Evolutionary conservation across 345 rosid genomes (phyloP).

Genomic region (Schrenkiella parvula): DNA sequence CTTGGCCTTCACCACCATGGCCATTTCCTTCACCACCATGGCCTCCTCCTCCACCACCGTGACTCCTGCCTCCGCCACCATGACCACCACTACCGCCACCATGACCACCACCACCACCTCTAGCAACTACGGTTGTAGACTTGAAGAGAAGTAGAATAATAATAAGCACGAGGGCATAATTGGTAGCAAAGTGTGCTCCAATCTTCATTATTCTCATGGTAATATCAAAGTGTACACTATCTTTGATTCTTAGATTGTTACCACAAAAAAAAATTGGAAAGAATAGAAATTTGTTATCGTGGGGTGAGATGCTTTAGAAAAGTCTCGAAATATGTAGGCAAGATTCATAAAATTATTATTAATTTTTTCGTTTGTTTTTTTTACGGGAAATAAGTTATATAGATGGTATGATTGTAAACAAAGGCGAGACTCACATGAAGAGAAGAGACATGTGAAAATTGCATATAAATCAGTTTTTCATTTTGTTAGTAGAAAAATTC

Average conservation of each 20-base stretch:
- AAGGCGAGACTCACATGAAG: not conserved
- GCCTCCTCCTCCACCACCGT: not conserved
- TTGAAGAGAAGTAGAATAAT: not conserved
- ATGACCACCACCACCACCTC: conserved; percentile 1
- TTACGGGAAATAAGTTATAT: not conserved
- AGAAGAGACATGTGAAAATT: not conserved
- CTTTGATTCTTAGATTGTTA: conserved; percentile 16
- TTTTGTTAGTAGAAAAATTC: too few relatives aligned
- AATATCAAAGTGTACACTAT: not conserved
- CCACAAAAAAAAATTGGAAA: not conserved
- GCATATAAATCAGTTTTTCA: not conserved
- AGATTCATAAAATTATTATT: not conserved
- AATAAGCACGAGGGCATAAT: not conserved
- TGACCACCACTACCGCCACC: not conserved
- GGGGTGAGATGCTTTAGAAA: not conserved
- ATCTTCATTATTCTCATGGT: conserved; percentile 16
- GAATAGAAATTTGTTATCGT: not conserved
- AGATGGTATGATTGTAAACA: not conserved
- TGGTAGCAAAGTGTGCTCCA: not conserved
- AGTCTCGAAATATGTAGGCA: not conserved
- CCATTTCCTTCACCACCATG: not conserved
- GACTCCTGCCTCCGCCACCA: not conserved
- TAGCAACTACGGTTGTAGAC: conserved; percentile 7
- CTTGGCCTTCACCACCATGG: not conserved
- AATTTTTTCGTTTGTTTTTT: not conserved